phyloP scores from a whole-genome alignment of 192 early-diverging fungal species.

The Obelidium mucronatum region DNA sequence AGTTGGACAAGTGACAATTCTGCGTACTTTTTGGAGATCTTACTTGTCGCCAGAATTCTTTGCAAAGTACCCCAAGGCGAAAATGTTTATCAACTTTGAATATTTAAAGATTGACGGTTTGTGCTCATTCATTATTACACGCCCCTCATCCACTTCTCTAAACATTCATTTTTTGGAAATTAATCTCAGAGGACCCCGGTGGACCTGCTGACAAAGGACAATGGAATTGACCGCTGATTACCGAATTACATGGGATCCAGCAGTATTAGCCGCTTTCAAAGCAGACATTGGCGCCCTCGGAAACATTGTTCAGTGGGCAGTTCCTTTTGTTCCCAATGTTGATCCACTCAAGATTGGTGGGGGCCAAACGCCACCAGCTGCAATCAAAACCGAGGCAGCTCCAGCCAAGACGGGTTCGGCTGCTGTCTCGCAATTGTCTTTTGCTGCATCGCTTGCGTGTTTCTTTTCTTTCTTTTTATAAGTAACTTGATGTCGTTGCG shows the following conservation, averaged over 20 bases:
- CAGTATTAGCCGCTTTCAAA: slow-evolving; percentile 12
- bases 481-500: too few relatives aligned
- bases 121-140: neutral
- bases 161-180: neutral
- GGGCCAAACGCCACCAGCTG: neutral
- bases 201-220: neutral
- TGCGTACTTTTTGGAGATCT: slow-evolving; percentile 1
- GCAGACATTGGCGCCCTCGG: neutral
- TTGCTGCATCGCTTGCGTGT: neutral
- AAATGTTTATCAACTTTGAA: slow-evolving; percentile 36
- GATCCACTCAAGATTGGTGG: slow-evolving; percentile 22
- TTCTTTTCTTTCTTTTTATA: too few relatives aligned
- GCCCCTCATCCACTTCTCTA: neutral
- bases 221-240: slow-evolving; percentile 25
- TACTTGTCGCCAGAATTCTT: neutral
- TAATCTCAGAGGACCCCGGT: neutral
- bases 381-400: neutral
- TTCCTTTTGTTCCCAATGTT: slow-evolving; percentile 7
- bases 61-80: slow-evolving; percentile 10
- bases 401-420: neutral
- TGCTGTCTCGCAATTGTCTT: neutral
- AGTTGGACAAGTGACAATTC: slow-evolving; percentile 7
- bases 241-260: slow-evolving; percentile 19
- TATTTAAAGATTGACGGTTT: slow-evolving; percentile 7
- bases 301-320: slow-evolving; percentile 14